These are phyloP conservation scores for Ustilago cynodontis DNA, from an alignment of 1,284 basidiomycete species.

Conservation along the genomic window DNA sequence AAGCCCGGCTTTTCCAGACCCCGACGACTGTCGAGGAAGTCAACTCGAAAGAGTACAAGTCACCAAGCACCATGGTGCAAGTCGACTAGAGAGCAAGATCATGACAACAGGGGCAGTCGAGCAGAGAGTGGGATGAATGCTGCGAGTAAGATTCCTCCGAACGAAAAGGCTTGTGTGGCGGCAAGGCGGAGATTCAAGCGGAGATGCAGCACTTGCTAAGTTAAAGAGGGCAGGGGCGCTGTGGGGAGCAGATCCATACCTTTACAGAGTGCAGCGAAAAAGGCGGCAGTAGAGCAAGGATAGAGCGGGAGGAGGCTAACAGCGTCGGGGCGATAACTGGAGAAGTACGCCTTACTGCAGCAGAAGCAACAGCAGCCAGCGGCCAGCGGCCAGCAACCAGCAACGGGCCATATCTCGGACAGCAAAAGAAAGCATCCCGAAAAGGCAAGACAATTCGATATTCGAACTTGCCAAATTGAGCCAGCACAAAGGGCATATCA, in stretches of 20 bases:
- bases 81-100: neutral
- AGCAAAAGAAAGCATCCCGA: slow-evolving; percentile 11
- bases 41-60: neutral
- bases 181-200: slow-evolving; percentile 25
- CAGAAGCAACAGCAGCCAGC: neutral
- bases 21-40: slow-evolving; percentile 2
- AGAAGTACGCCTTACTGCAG: slow-evolving; percentile 22
- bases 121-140: neutral
- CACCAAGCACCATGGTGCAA: too few species aligned
- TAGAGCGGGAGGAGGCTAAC: slow-evolving; percentile 10
- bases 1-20: slow-evolving; percentile 11
- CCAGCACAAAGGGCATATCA: neutral
- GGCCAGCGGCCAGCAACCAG: too few species aligned
- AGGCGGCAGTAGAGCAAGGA: neutral
- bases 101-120: neutral
- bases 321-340: slow-evolving; percentile 26
- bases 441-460: slow-evolving; percentile 6
- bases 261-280: slow-evolving; percentile 1
- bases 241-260: slow-evolving; percentile 10
- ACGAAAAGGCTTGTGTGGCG: slow-evolving; percentile 22
- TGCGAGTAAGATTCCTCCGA: slow-evolving; percentile 27
- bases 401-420: neutral
- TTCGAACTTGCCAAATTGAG: neutral
- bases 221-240: neutral
- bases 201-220: slow-evolving; percentile 4